Percentiles rank a stretch among this genome's conserved stretches.
Conservation (phyloP, 352 stramenopile genomes). For the Pelagophyceae sp. region DNA sequence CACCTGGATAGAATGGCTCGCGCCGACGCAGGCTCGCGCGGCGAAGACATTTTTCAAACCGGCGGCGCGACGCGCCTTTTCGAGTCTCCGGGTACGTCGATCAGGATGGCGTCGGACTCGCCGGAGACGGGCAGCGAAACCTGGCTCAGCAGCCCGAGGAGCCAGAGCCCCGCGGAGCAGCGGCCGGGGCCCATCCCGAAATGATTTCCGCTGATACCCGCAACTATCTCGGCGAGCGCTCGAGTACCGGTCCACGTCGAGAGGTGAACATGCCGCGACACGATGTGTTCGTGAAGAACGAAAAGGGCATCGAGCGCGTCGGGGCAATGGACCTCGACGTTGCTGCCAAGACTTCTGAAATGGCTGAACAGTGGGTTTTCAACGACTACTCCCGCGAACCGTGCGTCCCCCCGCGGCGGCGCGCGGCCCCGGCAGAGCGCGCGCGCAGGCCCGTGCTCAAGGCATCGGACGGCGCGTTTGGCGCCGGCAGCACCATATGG, state of each 20-base stretch:
- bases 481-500: neutral
- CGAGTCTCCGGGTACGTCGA: neutral
- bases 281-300: conserved; percentile 12
- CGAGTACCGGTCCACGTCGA: too few species aligned
- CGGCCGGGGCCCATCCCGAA: too few species aligned
- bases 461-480: neutral
- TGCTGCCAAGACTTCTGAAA: neutral
- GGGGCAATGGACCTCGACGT: neutral
- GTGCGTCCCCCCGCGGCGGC: neutral
- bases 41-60: too few species aligned
- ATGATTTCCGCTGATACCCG: too few species aligned
- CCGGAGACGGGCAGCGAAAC: too few species aligned
- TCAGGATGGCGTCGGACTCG: neutral
- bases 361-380: neutral
- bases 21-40: too few species aligned
- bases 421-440: neutral
- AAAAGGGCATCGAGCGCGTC: conserved; percentile 4
- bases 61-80: too few species aligned
- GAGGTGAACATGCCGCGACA: too few species aligned
- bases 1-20: too few species aligned
- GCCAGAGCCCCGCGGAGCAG: too few species aligned
- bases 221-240: too few species aligned
- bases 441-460: neutral
- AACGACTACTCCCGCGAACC: conserved; percentile 11
- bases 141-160: too few species aligned